Percentiles rank a stretch among this genome's conserved stretches.
These are phyloP conservation scores for Pyrenochaeta sp. DNA, from an alignment of 2,329 filamentous ascomycete genomes.

Conservation along the genomic window DNA sequence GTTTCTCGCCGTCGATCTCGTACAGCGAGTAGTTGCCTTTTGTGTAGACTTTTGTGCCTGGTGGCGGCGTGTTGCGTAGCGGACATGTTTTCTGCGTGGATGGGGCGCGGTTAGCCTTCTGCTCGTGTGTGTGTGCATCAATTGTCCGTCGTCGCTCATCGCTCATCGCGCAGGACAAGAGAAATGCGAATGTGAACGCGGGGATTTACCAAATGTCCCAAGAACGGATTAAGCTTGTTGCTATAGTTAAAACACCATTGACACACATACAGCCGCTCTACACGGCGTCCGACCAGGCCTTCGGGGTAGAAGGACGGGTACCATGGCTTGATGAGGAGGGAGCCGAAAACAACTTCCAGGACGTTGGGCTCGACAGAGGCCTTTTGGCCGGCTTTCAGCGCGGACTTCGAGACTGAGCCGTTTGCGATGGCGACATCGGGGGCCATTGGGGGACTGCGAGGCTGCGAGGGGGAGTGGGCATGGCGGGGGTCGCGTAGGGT, in stretches of 20 bases:
- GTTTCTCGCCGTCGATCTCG: constrained; percentile 88
- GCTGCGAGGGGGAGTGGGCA: constrained; percentile 9
- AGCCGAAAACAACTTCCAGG: constrained; percentile 83
- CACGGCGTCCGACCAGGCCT: constrained; percentile 59
- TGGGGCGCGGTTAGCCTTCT: not conserved
- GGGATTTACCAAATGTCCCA: constrained; percentile 53
- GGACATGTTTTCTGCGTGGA: constrained; percentile 53
- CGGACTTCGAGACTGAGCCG: constrained; percentile 17
- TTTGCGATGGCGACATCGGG: constrained; percentile 28
- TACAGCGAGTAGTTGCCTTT: constrained; percentile 84
- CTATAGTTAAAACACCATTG: constrained; percentile 95
- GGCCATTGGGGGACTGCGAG: constrained; percentile 25
- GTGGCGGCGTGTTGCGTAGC: constrained; percentile 55
- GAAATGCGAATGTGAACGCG: no score
- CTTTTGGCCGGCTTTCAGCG: constrained; percentile 21
- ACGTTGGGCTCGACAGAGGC: constrained; percentile 72
- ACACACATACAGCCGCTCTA: constrained; percentile 78
- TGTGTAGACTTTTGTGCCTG: constrained; percentile 79
- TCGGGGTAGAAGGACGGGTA: constrained; percentile 89
- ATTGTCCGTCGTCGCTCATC: no score
- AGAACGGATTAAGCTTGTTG: constrained; percentile 57
- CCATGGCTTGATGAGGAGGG: constrained; percentile 86
- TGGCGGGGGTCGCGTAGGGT: constrained; percentile 7
- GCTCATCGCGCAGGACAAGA: no score
- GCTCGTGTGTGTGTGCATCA: no score